These are phyloP conservation scores for Cubamyces sp. DNA, from an alignment of 768 basidiomycete species.

Conservation along the genomic window DNA sequence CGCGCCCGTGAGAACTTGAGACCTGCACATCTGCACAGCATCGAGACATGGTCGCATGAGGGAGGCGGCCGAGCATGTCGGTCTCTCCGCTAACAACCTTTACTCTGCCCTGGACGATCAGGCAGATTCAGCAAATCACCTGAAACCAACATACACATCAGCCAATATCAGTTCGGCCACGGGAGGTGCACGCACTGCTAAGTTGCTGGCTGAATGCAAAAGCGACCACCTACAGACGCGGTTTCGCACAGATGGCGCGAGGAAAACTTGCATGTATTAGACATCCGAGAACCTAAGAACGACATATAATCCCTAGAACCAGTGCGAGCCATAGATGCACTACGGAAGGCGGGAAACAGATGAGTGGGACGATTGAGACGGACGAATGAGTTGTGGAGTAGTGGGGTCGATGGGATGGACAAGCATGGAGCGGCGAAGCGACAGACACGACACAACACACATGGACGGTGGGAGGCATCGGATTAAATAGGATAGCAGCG, in stretches of 20 bases:
- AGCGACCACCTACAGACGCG: not conserved
- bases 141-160: too few species aligned
- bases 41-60: too few species aligned
- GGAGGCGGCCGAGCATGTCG: too few species aligned
- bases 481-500: conserved; percentile 27
- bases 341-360: not conserved
- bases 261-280: conserved; percentile 8
- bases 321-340: not conserved
- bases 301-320: conserved; percentile 13
- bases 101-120: too few species aligned
- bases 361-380: not conserved
- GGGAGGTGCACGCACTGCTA: not conserved
- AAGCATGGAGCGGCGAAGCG: not conserved
- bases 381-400: not conserved
- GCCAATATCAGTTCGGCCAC: too few species aligned
- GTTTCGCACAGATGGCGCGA: not conserved
- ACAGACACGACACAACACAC: conserved; percentile 1
- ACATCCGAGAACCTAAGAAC: conserved; percentile 2
- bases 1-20: too few species aligned
- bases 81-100: too few species aligned
- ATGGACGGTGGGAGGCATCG: not conserved
- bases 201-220: not conserved
- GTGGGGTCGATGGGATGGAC: not conserved
- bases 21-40: too few species aligned
- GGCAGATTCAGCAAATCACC: too few species aligned